Evolutionary conservation across 768 basidiomycete genomes (phyloP).

Genomic region (Agrocybe praecox): DNA sequence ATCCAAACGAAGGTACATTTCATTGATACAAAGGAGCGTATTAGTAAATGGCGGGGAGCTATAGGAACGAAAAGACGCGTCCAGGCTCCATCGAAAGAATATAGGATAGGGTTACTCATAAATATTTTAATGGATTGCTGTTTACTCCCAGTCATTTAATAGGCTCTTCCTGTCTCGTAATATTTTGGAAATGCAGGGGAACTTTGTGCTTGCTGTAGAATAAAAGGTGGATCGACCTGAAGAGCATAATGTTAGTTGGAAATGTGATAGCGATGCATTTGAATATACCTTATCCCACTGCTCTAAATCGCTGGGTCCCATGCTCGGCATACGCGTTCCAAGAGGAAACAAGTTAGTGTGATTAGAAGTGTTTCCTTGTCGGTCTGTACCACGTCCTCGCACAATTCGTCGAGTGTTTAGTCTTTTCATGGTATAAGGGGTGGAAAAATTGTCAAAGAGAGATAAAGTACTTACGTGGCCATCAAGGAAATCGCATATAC

Average conservation of each 20-base stretch:
- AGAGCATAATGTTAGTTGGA: neutral
- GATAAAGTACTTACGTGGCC: conserved; percentile 51
- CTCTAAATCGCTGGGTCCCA: conserved; percentile 36
- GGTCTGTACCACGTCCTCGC: conserved; percentile 58
- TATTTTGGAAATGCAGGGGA: neutral
- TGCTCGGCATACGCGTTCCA: conserved; percentile 46
- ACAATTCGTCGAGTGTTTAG: conserved; percentile 62
- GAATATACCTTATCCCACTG: conserved; percentile 32
- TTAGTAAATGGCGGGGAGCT: too few species aligned
- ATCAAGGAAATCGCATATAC: conserved; percentile 68
- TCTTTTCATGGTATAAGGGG: conserved; percentile 27
- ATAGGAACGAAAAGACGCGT: neutral
- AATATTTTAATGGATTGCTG: neutral
- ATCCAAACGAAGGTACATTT: too few species aligned
- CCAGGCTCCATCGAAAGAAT: neutral
- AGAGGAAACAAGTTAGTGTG: conserved; percentile 55
- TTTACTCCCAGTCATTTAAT: neutral
- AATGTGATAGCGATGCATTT: neutral
- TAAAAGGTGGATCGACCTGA: conserved; percentile 2
- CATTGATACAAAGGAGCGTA: too few species aligned
- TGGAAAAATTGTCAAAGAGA: neutral
- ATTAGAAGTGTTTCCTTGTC: conserved; percentile 36
- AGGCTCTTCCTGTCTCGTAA: neutral
- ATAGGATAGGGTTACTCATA: neutral
- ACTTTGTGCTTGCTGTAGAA: neutral